These are phyloP conservation scores for Neurospora discreta DNA, from an alignment of 495 filamentous ascomycete genomes.

Conservation along the genomic window DNA sequence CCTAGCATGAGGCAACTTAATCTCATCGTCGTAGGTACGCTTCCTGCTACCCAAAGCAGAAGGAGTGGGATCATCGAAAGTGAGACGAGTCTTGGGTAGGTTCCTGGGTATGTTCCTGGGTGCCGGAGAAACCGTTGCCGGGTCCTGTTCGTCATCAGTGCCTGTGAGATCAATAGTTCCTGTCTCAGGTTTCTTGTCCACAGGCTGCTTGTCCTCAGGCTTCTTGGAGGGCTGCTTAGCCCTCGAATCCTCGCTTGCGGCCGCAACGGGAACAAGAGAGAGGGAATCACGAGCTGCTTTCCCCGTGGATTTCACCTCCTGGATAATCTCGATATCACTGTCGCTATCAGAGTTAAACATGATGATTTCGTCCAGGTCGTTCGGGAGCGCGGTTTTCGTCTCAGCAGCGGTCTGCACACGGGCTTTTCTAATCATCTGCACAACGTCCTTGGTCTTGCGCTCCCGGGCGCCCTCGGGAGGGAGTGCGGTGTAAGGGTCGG, in stretches of 20 bases:
- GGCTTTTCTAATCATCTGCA: slow-evolving; percentile 79
- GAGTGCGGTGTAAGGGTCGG: slow-evolving; percentile 77
- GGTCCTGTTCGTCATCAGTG: neutral
- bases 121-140: neutral
- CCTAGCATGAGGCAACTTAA: slow-evolving; percentile 39
- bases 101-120: slow-evolving; percentile 5
- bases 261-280: neutral
- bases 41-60: slow-evolving; percentile 39
- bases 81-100: neutral
- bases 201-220: neutral
- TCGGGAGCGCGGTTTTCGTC: slow-evolving; percentile 45
- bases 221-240: neutral
- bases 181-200: neutral
- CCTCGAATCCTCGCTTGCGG: neutral
- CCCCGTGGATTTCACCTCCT: neutral
- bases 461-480: slow-evolving; percentile 55
- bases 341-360: slow-evolving; percentile 59
- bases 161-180: slow-evolving; percentile 16
- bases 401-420: slow-evolving; percentile 40
- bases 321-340: slow-evolving; percentile 10
- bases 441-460: slow-evolving; percentile 66
- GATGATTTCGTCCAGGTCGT: slow-evolving; percentile 65
- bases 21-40: slow-evolving; percentile 57
- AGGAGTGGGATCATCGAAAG: slow-evolving; percentile 5
- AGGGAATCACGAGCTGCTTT: neutral